Evolutionary conservation across 345 rosid species (phyloP).

Genomic region (Euphorbia tirucalli): DNA sequence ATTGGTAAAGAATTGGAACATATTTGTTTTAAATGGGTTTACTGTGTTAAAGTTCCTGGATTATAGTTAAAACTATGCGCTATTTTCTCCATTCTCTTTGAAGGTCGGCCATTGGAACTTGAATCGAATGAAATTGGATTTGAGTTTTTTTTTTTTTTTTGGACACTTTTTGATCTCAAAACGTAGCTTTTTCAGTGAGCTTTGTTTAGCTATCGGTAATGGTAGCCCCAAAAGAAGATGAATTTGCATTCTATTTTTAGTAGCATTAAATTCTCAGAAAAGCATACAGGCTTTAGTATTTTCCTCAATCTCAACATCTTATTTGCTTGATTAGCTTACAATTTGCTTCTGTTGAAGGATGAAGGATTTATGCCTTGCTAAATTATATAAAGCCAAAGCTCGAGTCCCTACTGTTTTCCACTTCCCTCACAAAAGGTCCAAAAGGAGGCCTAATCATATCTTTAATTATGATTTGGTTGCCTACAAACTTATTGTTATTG

Average conservation of each 20-base stretch:
- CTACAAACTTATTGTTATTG: background rate
- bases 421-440: background rate
- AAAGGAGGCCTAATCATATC: background rate
- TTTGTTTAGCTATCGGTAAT: too few species aligned
- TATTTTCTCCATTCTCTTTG: too few species aligned
- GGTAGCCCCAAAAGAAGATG: too few species aligned
- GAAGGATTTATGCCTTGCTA: background rate
- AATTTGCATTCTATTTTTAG: conserved; percentile 2
- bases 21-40: background rate
- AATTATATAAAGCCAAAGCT: background rate
- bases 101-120: background rate
- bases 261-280: conserved; percentile 1
- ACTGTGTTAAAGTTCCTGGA: background rate
- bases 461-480: background rate
- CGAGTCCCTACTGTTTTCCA: too few species aligned
- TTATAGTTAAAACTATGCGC: too few species aligned
- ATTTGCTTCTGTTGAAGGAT: background rate
- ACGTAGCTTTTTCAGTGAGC: too few species aligned
- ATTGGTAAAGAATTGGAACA: too few species aligned
- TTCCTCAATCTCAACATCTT: background rate
- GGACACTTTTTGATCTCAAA: too few species aligned
- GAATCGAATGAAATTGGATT: background rate
- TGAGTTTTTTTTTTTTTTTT: background rate
- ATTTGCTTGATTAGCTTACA: background rate
- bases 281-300: background rate